These are phyloP conservation scores for Suillus plorans DNA, from an alignment of 768 basidiomycete species.

Conservation along the genomic window DNA sequence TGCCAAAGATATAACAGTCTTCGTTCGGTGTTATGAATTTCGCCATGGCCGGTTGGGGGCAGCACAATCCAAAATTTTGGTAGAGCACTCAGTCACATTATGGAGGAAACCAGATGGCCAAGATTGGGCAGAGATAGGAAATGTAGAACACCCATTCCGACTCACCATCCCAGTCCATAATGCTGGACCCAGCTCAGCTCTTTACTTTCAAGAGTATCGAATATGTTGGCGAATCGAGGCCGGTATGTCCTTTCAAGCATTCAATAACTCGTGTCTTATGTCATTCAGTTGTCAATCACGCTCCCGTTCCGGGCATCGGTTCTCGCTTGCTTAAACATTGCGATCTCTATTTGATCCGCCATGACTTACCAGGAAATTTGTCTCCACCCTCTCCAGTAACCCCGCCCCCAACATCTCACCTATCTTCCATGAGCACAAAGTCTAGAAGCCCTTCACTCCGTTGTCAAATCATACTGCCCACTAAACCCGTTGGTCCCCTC, in stretches of 20 bases:
- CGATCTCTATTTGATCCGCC: conserved; percentile 71
- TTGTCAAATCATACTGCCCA: conserved; percentile 58
- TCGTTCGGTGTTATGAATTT: conserved; percentile 84
- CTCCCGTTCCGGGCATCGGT: conserved; percentile 64
- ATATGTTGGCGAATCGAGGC: conserved; percentile 86
- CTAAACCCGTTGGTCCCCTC: conserved; percentile 63
- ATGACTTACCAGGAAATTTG: conserved; percentile 52
- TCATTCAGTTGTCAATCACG: conserved; percentile 62
- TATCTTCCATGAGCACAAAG: conserved; percentile 48
- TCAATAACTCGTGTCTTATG: conserved; percentile 16
- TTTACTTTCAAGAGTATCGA: conserved; percentile 72
- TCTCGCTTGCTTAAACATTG: conserved; percentile 66
- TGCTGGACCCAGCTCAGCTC: conserved; percentile 64
- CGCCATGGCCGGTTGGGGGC: conserved; percentile 61
- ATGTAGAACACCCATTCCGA: conserved; percentile 69
- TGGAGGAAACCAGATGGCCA: conserved; percentile 65
- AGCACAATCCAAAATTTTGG: conserved; percentile 62
- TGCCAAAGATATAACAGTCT: conserved; percentile 65
- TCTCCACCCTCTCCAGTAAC: conserved; percentile 37
- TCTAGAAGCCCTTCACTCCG: conserved; percentile 57
- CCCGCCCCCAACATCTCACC: conserved; percentile 34
- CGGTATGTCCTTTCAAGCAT: conserved; percentile 42
- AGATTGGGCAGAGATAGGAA: conserved; percentile 60
- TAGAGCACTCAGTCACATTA: conserved; percentile 62
- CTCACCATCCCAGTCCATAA: conserved; percentile 64